Base-by-base conservation (phyloP, 2,329 filamentous ascomycete species). In the Malbranchea zuffiana region DNA sequence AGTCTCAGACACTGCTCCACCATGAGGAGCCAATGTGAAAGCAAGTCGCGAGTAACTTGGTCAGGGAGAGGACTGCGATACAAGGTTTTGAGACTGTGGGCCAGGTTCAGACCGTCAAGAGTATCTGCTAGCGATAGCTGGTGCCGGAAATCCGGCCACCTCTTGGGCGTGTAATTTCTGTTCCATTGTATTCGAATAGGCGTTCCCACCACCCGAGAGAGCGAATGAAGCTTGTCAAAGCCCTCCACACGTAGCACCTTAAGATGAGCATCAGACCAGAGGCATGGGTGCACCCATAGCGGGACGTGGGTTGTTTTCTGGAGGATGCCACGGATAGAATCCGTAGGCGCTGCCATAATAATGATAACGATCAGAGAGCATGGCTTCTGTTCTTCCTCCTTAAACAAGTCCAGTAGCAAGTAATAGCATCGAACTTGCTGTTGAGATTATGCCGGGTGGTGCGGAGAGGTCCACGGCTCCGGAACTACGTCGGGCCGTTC, bases 211-310 rank as follows among this genome's bases (percentile, higher is more conserved):
- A 41, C 38, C 16, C 37, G 26, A 4, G 26, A 32, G 7, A 41
- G 19, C 4, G 38, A 18, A 10, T 32, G 20, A 13, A 8, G 20
- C 19, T 32, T 26, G 13, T 37, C 32, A 2, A 37, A 13, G 11
- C 11, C 17, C 8, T 19, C 28, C 2, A 37, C 32, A 4, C 38
- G 32, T 3, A 41, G 19, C 6, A 37, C 27, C 11, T 27, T 13
- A n/a, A 41, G 25, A 27, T 41, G 38, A 3, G 27, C 15, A 12
- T 18, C 18, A 16, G 26, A 37, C 38, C 38, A 37, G 3, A n/a
- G 4, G 15, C 27, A 31, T 18, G 38, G 38, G 10, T 41, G 38
- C 13, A 32, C 36, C 20, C 27, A 37, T 11, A 41, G 6, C 8
- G 32, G 32, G 10, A 12, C 13, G 4, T 16, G 25, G 8, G 32